phyloP scores from a whole-genome alignment of 768 basidiomycete genomes.

The Sporobolomyces roseus region DNA sequence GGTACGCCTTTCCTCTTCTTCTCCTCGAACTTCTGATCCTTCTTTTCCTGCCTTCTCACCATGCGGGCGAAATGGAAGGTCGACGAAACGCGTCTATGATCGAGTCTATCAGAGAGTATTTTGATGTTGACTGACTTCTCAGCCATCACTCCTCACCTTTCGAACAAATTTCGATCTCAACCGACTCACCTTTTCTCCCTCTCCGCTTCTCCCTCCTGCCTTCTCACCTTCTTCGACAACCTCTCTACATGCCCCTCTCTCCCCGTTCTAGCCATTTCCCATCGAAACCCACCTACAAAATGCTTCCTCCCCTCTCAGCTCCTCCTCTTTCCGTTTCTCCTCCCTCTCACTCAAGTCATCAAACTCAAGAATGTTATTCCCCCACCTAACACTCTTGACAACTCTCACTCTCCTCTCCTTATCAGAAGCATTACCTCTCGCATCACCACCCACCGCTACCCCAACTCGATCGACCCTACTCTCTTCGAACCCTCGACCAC shows the following conservation, averaged over 20 bases:
- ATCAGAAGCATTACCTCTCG: neutral
- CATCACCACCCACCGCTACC: neutral
- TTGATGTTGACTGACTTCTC: neutral
- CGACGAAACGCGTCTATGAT: too few species aligned
- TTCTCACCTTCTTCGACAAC: conserved; percentile 3
- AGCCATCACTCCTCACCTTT: neutral
- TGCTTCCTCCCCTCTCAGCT: neutral
- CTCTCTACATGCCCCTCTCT: neutral
- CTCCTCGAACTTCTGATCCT: too few species aligned
- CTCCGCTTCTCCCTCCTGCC: neutral
- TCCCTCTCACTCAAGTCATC: neutral
- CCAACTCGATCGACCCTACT: conserved; percentile 1
- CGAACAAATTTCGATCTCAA: neutral
- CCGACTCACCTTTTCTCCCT: neutral
- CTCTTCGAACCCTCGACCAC: conserved; percentile 12
- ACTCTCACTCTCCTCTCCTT: neutral
- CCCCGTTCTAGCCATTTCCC: neutral
- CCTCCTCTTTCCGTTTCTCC: conserved; percentile 1
- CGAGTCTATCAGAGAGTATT: neutral
- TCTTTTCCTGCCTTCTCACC: too few species aligned
- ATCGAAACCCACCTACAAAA: neutral
- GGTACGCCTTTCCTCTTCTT: too few species aligned
- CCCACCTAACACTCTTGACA: conserved; percentile 3
- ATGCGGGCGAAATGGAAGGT: too few species aligned
- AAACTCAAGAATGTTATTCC: neutral